Evolutionary conservation across 805 yeast species (phyloP).

Genomic region (Monosporozyma aerobia): DNA sequence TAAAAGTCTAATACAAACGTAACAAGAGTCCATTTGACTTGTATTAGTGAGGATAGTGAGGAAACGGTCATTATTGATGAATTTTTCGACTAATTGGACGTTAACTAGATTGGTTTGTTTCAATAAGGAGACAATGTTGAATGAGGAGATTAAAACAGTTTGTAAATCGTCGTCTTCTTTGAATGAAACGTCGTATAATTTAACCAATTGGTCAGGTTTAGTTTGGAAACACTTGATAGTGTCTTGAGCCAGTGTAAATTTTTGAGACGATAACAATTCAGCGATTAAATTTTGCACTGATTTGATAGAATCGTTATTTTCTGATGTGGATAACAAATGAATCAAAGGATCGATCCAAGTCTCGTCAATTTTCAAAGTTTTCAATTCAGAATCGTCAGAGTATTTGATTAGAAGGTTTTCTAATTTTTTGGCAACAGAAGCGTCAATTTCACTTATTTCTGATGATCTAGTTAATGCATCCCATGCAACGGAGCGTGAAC

Average conservation of each 20-base stretch:
- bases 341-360: constrained; percentile 15
- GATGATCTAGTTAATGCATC: constrained; percentile 76
- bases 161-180: constrained; percentile 21
- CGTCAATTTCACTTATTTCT: constrained; percentile 58
- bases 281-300: constrained; percentile 25
- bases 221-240: constrained; percentile 17
- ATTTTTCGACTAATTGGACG: constrained; percentile 12
- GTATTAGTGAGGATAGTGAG: constrained; percentile 17
- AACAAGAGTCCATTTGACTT: constrained; percentile 26
- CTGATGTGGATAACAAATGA: constrained; percentile 20
- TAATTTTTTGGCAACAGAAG: constrained; percentile 34
- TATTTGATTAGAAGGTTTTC: constrained; percentile 20
- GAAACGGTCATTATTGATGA: constrained; percentile 18
- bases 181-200: constrained; percentile 20
- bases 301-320: constrained; percentile 22
- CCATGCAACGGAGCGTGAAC: constrained; percentile 85
- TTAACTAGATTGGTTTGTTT: constrained; percentile 19
- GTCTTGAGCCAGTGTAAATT: constrained; percentile 9
- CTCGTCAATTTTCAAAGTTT: constrained; percentile 13
- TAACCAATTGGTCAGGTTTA: constrained; percentile 14
- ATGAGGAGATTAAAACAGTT: constrained; percentile 24
- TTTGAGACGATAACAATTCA: constrained; percentile 21
- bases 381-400: constrained; percentile 19
- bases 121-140: constrained; percentile 26
- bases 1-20: constrained; percentile 25